Evolutionary conservation across 1,284 basidiomycete species (phyloP).

Genomic region (Pascua sp.): DNA sequence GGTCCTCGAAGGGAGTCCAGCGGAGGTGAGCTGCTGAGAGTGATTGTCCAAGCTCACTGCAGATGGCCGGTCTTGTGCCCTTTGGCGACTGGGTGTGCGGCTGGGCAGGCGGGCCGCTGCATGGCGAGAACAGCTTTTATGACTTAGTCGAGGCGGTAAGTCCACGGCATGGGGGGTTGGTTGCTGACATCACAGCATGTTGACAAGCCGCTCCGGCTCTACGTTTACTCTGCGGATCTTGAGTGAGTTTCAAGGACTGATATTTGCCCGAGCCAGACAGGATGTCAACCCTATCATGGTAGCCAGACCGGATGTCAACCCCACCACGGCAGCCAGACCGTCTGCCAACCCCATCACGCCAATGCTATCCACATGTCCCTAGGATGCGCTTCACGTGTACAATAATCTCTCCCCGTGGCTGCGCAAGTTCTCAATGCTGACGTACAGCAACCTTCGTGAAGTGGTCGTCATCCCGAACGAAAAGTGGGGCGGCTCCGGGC

Average conservation of each 20-base stretch:
- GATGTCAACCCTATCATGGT: no score
- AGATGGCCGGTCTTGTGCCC: constrained; percentile 64
- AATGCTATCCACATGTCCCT: constrained; percentile 13
- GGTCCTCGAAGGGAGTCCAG: constrained; percentile 91
- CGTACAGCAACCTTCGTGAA: constrained; percentile 73
- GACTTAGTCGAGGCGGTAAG: constrained; percentile 84
- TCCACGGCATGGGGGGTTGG: not conserved
- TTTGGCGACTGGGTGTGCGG: constrained; percentile 88
- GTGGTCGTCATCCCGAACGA: constrained; percentile 89
- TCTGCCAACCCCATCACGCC: constrained; percentile 6
- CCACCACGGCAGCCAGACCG: not conserved
- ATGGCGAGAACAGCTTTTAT: constrained; percentile 95
- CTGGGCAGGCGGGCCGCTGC: constrained; percentile 89
- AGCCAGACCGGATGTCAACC: no score
- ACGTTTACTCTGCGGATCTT: constrained; percentile 15
- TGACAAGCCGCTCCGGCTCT: constrained; percentile 58
- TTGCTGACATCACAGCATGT: constrained; percentile 62
- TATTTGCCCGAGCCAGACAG: no score
- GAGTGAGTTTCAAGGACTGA: constrained; percentile 58
- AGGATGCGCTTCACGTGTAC: constrained; percentile 1
- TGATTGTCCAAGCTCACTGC: constrained; percentile 1
- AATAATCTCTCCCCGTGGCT: no score
- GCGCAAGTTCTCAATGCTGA: not conserved
- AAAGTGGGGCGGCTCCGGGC: constrained; percentile 91
- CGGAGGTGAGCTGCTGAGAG: constrained; percentile 57